Percentiles rank a stretch among this genome's conserved stretches.
Evolutionary conservation across 495 filamentous ascomycete genomes (phyloP).

Genomic region (Xanthoparmelia taractica): DNA sequence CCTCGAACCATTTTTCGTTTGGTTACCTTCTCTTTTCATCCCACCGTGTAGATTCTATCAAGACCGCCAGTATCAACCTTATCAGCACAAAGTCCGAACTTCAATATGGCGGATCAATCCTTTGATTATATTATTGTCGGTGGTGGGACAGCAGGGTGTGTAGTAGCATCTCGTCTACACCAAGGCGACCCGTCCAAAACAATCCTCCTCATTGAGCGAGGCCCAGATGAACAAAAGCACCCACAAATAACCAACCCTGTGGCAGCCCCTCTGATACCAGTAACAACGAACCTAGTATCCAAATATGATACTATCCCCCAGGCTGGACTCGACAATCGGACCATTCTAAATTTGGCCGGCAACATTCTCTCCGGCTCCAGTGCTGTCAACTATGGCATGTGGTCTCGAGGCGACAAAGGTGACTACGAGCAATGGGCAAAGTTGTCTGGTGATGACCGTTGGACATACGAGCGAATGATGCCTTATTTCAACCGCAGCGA

Average conservation of each 20-base stretch:
- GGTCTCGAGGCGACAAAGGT: conserved; percentile 31
- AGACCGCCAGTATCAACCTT: no score
- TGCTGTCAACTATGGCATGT: conserved; percentile 26
- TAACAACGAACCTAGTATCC: conserved; percentile 33
- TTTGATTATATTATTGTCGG: conserved; percentile 35
- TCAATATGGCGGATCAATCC: neutral
- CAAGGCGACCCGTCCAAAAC: conserved; percentile 22
- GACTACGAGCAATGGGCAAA: conserved; percentile 38
- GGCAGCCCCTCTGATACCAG: conserved; percentile 20
- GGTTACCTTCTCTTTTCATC: no score
- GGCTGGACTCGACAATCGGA: conserved; percentile 23
- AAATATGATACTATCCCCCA: conserved; percentile 32
- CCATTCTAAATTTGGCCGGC: conserved; percentile 26
- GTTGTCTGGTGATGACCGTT: conserved; percentile 31
- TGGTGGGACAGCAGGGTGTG: conserved; percentile 40
- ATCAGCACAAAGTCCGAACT: no score
- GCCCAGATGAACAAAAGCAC: conserved; percentile 24
- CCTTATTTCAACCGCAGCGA: conserved; percentile 28
- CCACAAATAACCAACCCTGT: conserved; percentile 18
- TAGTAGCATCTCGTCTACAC: conserved; percentile 33
- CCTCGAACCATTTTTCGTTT: no score
- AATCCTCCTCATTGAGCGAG: conserved; percentile 31
- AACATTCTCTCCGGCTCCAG: conserved; percentile 33
- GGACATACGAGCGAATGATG: conserved; percentile 31
- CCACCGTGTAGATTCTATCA: no score